phyloP scores from a whole-genome alignment of 129 eudicot genomes.

The Smallanthus sonchifolius region DNA sequence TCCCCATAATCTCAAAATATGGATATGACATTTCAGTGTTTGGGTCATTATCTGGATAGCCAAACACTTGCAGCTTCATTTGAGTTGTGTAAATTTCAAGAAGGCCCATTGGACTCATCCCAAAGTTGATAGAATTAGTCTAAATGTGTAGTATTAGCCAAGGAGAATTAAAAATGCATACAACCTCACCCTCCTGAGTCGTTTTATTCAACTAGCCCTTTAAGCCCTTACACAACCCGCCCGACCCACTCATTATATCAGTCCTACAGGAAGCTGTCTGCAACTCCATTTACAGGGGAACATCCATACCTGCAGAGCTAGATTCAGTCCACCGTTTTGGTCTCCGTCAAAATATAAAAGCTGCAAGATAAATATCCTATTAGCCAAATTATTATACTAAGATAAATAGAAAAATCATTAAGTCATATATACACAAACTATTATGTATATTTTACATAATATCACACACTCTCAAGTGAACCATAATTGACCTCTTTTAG shows the following conservation, averaged over 20 bases:
- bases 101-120: not conserved
- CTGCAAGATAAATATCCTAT: constrained; percentile 40
- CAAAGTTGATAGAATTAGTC: not conserved
- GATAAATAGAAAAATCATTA: not conserved
- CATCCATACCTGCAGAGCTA: constrained; percentile 70
- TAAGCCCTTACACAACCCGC: not conserved
- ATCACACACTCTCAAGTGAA: too few species aligned
- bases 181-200: not conserved
- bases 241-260: not conserved
- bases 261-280: too few species aligned
- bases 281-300: not conserved
- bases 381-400: not conserved
- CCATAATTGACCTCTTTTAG: too few species aligned
- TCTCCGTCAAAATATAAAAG: constrained; percentile 87
- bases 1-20: not conserved
- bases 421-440: constrained; percentile 29
- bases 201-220: not conserved
- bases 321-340: constrained; percentile 77
- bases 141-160: not conserved
- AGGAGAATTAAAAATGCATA: not conserved
- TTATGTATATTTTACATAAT: too few species aligned
- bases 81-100: not conserved
- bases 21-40: too few species aligned
- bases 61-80: not conserved
- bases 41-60: too few species aligned